phyloP scores from a whole-genome alignment of 176 grass and related monocot genomes.

The Secale cereale region DNA sequence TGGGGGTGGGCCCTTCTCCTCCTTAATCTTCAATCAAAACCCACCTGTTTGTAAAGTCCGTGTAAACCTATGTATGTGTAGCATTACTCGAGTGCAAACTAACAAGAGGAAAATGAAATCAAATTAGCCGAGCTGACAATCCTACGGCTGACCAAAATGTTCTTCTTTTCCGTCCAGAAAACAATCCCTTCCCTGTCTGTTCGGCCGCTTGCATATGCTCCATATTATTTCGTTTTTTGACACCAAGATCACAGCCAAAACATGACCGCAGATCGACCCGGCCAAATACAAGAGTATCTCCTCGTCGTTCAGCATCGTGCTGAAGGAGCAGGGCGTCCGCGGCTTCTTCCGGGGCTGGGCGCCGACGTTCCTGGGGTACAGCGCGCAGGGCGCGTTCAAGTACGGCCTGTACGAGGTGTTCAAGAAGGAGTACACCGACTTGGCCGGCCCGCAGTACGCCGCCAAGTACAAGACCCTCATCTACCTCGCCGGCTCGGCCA shows the following conservation, averaged over 20 bases:
- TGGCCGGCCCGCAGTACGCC: constrained; percentile 65
- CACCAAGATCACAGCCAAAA: not conserved
- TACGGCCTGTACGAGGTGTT: constrained; percentile 86
- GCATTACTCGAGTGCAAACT: not conserved
- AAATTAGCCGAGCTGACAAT: not conserved
- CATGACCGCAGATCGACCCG: constrained; percentile 56
- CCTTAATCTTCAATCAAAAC: too few species aligned
- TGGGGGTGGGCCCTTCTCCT: too few species aligned
- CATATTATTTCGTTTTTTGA: not conserved
- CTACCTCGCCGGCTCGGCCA: constrained; percentile 79
- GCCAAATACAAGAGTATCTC: constrained; percentile 76
- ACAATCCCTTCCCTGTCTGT: too few species aligned
- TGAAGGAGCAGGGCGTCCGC: constrained; percentile 61
- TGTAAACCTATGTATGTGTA: too few species aligned
- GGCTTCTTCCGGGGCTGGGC: constrained; percentile 84
- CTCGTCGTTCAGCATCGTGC: constrained; percentile 68
- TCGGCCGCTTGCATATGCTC: too few species aligned
- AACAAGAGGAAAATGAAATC: not conserved
- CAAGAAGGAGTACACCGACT: constrained; percentile 77
- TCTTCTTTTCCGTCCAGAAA: not conserved
- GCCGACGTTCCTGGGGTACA: constrained; percentile 79
- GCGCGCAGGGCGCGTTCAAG: constrained; percentile 84
- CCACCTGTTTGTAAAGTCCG: too few species aligned
- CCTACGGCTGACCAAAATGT: not conserved
- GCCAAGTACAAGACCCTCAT: constrained; percentile 79